Percentiles rank a stretch among this genome's conserved stretches.
These are phyloP conservation scores for Penicillium sp. DNA, from an alignment of 2,329 filamentous ascomycete genomes.

Conservation along the genomic window DNA sequence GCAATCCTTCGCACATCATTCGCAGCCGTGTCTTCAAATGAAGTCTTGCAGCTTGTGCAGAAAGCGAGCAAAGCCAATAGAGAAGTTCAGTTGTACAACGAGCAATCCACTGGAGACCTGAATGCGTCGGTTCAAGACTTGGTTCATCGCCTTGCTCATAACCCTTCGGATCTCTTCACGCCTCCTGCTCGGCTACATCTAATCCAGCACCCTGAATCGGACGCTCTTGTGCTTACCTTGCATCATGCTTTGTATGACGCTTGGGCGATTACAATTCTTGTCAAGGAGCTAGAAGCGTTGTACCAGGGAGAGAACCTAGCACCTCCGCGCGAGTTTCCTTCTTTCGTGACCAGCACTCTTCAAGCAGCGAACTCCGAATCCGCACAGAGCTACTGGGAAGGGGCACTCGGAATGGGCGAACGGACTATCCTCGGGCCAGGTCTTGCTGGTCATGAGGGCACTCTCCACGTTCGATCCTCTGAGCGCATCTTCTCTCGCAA, in stretches of 20 bases:
- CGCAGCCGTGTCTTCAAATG: not conserved
- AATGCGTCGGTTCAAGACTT: not conserved
- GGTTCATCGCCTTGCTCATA: not conserved
- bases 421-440: not conserved
- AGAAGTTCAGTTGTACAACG: not conserved
- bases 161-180: slow-evolving; percentile 1
- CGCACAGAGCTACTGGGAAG: not conserved
- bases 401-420: not conserved
- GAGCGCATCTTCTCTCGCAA: not conserved
- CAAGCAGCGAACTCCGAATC: not conserved
- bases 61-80: not conserved
- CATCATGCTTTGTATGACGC: slow-evolving; percentile 18
- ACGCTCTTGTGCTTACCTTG: slow-evolving; percentile 5
- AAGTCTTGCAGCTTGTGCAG: slow-evolving; percentile 5
- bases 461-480: not conserved
- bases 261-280: slow-evolving; percentile 9
- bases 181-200: not conserved
- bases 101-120: not conserved
- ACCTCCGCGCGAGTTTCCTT: not conserved
- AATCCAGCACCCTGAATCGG: not conserved
- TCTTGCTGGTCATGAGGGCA: not conserved
- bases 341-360: not conserved
- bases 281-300: slow-evolving; percentile 5
- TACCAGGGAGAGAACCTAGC: not conserved
- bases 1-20: slow-evolving; percentile 13